Percentiles rank a stretch among this genome's conserved stretches.
Evolutionary conservation across 164 flowering plant species (phyloP).

Genomic region (Nymphaea colorata): DNA sequence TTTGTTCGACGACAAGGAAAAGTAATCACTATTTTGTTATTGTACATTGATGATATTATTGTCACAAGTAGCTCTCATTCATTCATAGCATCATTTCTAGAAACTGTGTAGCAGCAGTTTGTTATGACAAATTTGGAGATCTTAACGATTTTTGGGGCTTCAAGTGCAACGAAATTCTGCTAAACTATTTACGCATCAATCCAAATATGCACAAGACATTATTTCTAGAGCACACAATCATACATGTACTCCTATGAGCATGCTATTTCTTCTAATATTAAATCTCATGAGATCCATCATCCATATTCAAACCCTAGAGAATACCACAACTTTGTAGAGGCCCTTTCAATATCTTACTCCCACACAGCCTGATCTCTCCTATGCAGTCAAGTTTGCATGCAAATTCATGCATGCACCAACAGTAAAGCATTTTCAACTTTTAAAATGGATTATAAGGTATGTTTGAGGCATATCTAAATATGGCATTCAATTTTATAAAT

Average conservation of each 20-base stretch:
- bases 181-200: background rate
- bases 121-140: background rate
- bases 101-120: no score
- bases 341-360: background rate
- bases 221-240: background rate
- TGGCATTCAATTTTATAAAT: background rate
- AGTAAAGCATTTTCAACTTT: background rate
- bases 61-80: no score
- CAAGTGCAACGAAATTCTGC: background rate
- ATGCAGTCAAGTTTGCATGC: background rate
- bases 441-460: background rate
- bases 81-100: no score
- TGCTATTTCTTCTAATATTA: background rate
- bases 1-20: no score
- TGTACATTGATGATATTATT: no score
- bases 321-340: background rate
- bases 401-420: conserved; percentile 1
- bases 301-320: background rate
- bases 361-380: background rate
- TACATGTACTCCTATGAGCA: background rate
- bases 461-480: background rate
- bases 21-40: no score
- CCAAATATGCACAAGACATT: background rate
- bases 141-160: background rate
- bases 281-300: background rate